Percentiles rank a stretch among this genome's conserved stretches.
Conservation (phyloP, 352 stramenopile species). For the Phytophthora melonis region DNA sequence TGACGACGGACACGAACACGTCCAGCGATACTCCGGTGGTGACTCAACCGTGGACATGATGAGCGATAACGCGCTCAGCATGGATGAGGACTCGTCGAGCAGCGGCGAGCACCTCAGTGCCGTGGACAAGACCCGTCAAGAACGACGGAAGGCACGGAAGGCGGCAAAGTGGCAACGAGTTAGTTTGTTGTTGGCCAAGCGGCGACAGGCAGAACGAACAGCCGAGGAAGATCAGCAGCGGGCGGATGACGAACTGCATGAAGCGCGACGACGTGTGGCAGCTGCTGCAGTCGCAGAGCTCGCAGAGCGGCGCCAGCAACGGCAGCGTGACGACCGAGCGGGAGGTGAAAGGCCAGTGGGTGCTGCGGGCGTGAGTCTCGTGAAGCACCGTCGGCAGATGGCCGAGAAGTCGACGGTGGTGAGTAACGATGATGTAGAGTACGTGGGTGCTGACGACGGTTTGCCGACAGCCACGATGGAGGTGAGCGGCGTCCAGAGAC, state of each 20-base stretch:
- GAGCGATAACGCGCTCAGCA: neutral
- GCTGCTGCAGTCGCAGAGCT: neutral
- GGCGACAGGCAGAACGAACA: neutral
- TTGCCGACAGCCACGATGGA: neutral
- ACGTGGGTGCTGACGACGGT: neutral
- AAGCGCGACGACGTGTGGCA: neutral
- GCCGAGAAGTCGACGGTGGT: neutral
- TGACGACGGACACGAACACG: rapidly evolving
- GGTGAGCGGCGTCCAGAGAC: neutral
- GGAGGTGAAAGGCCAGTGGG: neutral
- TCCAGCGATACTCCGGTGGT: too few relatives aligned
- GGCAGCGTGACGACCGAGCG: neutral
- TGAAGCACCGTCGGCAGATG: neutral
- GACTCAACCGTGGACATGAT: too few relatives aligned
- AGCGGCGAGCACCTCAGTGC: neutral
- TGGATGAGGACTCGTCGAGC: neutral
- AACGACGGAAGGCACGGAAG: neutral
- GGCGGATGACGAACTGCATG: neutral
- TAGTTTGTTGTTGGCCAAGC: neutral
- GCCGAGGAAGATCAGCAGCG: neutral
- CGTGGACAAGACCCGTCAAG: neutral
- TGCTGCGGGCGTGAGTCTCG: neutral
- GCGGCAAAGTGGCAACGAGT: neutral
- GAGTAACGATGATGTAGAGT: neutral
- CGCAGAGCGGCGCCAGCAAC: neutral